Conservation (phyloP, 78 protist species). For the Protostelium mycophagum region DNA sequence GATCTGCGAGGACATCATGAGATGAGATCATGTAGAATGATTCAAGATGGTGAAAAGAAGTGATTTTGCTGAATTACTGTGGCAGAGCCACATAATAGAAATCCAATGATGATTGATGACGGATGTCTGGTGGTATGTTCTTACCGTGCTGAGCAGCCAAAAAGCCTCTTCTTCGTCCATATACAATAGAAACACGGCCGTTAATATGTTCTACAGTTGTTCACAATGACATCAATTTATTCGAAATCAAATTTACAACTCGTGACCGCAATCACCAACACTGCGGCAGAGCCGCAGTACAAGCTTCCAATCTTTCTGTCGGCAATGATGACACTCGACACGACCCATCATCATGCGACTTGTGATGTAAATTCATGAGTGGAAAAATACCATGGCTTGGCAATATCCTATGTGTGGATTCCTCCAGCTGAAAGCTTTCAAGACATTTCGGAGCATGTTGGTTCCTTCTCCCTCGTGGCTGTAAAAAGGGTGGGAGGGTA, state of each 20-base stretch:
- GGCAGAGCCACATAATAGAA: too few species aligned
- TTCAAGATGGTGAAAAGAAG: too few species aligned
- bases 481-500: constrained; percentile 74
- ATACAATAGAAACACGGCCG: constrained; percentile 39
- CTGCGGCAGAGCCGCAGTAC: too few species aligned
- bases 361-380: not conserved
- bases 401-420: constrained; percentile 61
- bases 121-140: too few species aligned
- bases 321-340: too few species aligned
- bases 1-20: not conserved
- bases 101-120: too few species aligned
- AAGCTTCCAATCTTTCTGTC: too few species aligned
- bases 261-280: too few species aligned
- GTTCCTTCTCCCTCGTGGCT: constrained; percentile 45
- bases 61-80: too few species aligned
- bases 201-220: constrained; percentile 15
- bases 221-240: not conserved
- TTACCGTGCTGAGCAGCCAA: constrained; percentile 31
- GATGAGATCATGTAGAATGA: not conserved
- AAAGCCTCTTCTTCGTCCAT: constrained; percentile 50
- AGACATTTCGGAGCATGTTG: constrained; percentile 46
- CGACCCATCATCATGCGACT: too few species aligned
- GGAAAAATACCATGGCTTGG: constrained; percentile 29
- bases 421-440: constrained; percentile 47
- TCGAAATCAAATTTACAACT: too few species aligned